Evolutionary conservation across 805 yeast genomes (phyloP), one percentile per base, ranked within the genome.

Genomic region (Lachancea fermentati): DNA sequence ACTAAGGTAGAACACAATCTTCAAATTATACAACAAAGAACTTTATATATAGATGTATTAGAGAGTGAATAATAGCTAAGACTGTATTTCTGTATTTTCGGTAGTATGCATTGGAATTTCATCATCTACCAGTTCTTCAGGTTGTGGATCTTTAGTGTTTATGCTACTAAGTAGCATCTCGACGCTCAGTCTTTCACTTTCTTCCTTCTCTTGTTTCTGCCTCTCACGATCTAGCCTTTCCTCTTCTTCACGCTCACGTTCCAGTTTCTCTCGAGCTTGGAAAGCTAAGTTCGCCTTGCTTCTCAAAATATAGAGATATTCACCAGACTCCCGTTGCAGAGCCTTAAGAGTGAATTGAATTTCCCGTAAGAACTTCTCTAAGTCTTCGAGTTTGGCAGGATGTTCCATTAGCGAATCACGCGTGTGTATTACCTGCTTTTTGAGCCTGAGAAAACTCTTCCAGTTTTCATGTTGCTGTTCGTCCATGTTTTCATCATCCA

Each of bases 361-460:
- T 19, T 59, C 65, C 30, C 50, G 45, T 47, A 76, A 47, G 47
- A 62, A 51, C 4, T 55, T 45, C 19, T 62, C 55, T 15, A 67
- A 55, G 3, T 45, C 47, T 1, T 47, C 43, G 47, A 68, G 47
- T 30, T 58, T 52, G 2, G 68, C 63, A 14, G 62, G 53, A 15
- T 60, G 56, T 9, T 52, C 47, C 12, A 70, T 68, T 30, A 82
- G 57, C 12, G 58, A 51, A 45, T 83, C 86, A 45, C 89, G 69
- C 29, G 73, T 70, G 4, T 65, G 62, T 47, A 78, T 72, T 6
- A 83, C 63, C 19, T 66, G 62, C 39, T 72, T 75, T 55, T 82
- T 83, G 30, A 78, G 63, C 25, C 62, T 63, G 45, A 79, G 75
- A 54, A 75, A 81, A 41, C 69, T 66, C 51, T 74, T 79, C 89